These are phyloP conservation scores for Xylaria arbuscula DNA, from an alignment of 2,329 filamentous ascomycete genomes.

Conservation along the genomic window DNA sequence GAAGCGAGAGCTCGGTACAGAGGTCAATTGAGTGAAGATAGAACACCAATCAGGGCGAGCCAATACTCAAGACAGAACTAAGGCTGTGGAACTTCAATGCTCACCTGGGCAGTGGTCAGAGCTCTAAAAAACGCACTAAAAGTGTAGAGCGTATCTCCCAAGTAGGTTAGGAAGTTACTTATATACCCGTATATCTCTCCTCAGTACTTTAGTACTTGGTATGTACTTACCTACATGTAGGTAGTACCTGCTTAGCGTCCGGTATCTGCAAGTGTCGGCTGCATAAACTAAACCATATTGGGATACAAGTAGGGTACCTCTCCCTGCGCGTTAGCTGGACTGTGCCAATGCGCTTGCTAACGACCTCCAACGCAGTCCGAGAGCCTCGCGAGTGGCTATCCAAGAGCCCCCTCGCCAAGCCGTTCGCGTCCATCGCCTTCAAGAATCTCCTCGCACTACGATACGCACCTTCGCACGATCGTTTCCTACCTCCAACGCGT, in stretches of 20 bases:
- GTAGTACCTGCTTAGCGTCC: too few species aligned
- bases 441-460: conserved; percentile 4
- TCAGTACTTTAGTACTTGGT: too few species aligned
- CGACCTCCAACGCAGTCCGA: conserved; percentile 32
- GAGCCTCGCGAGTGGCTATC: conserved; percentile 35
- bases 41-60: conserved; percentile 4
- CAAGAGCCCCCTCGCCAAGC: conserved; percentile 32
- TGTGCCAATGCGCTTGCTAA: conserved; percentile 24
- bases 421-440: conserved; percentile 23
- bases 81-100: not conserved
- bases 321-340: not conserved
- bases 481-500: conserved; percentile 38
- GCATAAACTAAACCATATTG: not conserved
- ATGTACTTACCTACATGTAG: too few species aligned
- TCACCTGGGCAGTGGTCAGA: conserved; percentile 27
- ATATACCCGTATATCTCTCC: too few species aligned
- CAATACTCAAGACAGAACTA: too few species aligned
- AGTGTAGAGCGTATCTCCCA: too few species aligned
- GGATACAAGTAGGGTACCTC: not conserved
- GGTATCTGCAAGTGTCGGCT: too few species aligned
- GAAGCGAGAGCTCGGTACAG: conserved; percentile 21
- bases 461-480: conserved; percentile 16
- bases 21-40: conserved; percentile 26
- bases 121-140: conserved; percentile 8
- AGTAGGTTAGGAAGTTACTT: too few species aligned